These are phyloP conservation scores for Globisporangium carolinianum DNA, from an alignment of 352 stramenopile genomes.

Conservation along the genomic window DNA sequence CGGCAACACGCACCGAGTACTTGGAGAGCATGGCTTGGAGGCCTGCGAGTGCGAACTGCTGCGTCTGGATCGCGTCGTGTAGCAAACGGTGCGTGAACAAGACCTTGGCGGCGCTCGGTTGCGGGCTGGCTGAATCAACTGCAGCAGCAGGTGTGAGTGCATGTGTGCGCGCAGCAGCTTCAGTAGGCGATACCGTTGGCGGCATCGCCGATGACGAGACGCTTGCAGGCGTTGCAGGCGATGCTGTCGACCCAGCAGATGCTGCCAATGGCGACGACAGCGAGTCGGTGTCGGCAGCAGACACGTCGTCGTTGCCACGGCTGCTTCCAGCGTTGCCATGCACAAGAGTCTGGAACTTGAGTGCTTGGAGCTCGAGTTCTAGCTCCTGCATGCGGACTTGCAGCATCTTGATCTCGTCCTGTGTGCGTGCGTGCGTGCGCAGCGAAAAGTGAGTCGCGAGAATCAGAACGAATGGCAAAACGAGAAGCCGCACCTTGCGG, in stretches of 20 bases:
- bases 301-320: background rate
- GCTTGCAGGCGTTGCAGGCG: background rate
- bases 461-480: background rate
- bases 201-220: too few species aligned
- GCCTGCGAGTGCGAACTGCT: slow-evolving; percentile 7
- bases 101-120: background rate
- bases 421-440: too few species aligned
- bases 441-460: background rate
- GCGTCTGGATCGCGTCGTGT: slow-evolving; percentile 2
- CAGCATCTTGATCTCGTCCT: slow-evolving; percentile 6
- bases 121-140: background rate
- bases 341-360: slow-evolving; percentile 5
- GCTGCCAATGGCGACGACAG: background rate
- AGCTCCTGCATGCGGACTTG: slow-evolving; percentile 4
- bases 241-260: background rate
- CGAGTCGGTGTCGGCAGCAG: background rate
- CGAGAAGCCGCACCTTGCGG: slow-evolving; percentile 1
- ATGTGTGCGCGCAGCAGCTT: background rate
- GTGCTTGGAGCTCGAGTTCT: slow-evolving; percentile 8
- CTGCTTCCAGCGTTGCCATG: background rate
- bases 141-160: background rate
- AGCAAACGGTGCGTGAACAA: slow-evolving; percentile 4
- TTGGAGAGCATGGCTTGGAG: slow-evolving; percentile 6
- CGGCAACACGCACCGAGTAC: background rate
- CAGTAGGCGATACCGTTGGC: background rate